Base-by-base conservation (phyloP, 163 green algal species). In the Dunaliella salina region DNA sequence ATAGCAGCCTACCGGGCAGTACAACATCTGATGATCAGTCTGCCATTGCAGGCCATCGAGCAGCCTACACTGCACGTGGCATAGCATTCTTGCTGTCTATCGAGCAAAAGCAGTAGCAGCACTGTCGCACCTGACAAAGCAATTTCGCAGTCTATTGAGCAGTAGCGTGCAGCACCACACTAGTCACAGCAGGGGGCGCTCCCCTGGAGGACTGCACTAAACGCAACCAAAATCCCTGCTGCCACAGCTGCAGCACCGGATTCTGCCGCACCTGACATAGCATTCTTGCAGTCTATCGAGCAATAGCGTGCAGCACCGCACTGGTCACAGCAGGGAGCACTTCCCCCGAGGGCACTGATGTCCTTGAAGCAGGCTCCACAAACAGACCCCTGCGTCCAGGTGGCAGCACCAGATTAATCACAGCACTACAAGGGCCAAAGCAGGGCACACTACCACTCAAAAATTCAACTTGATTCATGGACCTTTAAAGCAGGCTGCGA, bases 241-340 rank as follows among this genome's bases (percentile, higher is more conserved):
- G 3, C 69, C 69, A 80, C 8, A 80, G 3, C 69, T n/a, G 11
- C 26, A n/a, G 69, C 30, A 81, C 75, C 30, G 69, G 69, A 29
- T 50, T 3, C 40, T 50, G 40, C 40, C 80, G 32, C 34, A 83
- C 80, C 80, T n/a, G 40, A 45, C 75, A 82, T 85, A 30, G 75
- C 75, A 17, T 72, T 30, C 22, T 84, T 78, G 85, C 90, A 92
- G 20, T 67, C 69, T 1, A 26, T 33, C 1, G 84, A 84, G 89
- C 87, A 91, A 84, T 90, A 92, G 13, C 84, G 59, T 0, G 88
- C 90, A 0, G 83, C 90, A 71, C 87, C 83, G 75, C 90, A 93
- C 1, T 18, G 0, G 33, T 80, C 67, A 71, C 90, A 93, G 69
- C 83, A 84, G 0, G 82, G 84, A 22, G 80, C 80, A 29, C 72